Conservation (phyloP, 345 rosid genomes). For the Brassica cretica region DNA sequence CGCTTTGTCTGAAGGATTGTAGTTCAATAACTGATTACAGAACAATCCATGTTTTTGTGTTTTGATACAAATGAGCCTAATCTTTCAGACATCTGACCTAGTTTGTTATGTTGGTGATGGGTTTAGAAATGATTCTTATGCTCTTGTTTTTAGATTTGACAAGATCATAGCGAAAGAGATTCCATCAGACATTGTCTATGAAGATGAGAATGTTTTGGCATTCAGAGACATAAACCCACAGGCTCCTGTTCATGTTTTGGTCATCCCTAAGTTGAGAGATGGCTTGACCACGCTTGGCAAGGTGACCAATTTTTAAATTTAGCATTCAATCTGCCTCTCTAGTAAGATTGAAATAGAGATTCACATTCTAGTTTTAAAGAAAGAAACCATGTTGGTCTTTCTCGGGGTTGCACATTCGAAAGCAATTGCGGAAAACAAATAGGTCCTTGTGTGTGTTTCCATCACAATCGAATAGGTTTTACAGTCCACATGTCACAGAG, state of each 20-base stretch:
- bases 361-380: neutral
- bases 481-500: neutral
- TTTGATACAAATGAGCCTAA: neutral
- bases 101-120: neutral
- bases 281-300: constrained; percentile 75
- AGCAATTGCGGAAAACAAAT: neutral
- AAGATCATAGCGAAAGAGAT: constrained; percentile 88
- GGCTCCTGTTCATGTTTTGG: constrained; percentile 91
- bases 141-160: constrained; percentile 60
- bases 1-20: constrained; percentile 15
- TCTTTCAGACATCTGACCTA: neutral
- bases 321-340: neutral
- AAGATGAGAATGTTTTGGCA: constrained; percentile 90
- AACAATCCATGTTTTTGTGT: neutral
- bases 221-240: constrained; percentile 77
- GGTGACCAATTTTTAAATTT: constrained; percentile 40
- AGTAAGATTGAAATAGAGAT: neutral
- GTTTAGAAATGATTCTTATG: neutral
- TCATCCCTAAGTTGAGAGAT: constrained; percentile 82
- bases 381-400: neutral
- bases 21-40: neutral
- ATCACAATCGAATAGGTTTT: neutral
- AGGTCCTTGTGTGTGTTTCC: neutral
- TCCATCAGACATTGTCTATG: constrained; percentile 80
- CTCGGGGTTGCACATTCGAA: neutral